Evolutionary conservation across 2,329 filamentous ascomycete species (phyloP).

Genomic region (Akanthomyces dipterigenus): DNA sequence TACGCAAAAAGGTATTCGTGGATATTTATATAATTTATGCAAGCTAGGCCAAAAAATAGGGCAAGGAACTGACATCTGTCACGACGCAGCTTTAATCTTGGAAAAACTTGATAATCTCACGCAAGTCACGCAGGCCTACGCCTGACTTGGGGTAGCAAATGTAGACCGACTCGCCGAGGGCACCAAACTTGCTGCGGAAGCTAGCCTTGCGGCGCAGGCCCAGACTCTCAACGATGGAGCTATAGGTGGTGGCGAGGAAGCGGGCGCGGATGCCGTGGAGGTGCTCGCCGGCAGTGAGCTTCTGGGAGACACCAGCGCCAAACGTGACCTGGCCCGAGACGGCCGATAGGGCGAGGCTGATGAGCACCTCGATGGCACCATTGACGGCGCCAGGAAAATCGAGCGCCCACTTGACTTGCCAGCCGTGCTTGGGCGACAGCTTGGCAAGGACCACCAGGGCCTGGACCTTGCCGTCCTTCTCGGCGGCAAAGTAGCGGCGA

Average conservation of each 20-base stretch:
- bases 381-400: conserved; percentile 85
- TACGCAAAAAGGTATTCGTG: not conserved
- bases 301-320: conserved; percentile 70
- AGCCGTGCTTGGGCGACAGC: conserved; percentile 73
- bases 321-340: conserved; percentile 65
- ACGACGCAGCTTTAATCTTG: conserved; percentile 49
- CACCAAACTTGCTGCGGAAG: conserved; percentile 87
- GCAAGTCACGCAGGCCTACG: conserved; percentile 71
- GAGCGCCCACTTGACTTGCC: conserved; percentile 94
- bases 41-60: not conserved
- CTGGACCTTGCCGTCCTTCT: conserved; percentile 65
- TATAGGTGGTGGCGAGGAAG: conserved; percentile 77
- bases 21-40: not conserved
- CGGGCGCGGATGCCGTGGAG: conserved; percentile 73
- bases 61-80: not conserved
- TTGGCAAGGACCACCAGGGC: conserved; percentile 79
- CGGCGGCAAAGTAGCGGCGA: conserved; percentile 77
- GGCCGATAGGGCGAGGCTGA: conserved; percentile 58
- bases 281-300: conserved; percentile 73
- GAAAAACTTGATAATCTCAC: conserved; percentile 86
- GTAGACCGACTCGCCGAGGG: conserved; percentile 75
- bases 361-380: conserved; percentile 78
- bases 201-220: conserved; percentile 78
- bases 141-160: conserved; percentile 87
- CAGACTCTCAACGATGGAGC: conserved; percentile 73